Conservation (phyloP, 164 flowering plant species). For the Stephania cephalantha region DNA sequence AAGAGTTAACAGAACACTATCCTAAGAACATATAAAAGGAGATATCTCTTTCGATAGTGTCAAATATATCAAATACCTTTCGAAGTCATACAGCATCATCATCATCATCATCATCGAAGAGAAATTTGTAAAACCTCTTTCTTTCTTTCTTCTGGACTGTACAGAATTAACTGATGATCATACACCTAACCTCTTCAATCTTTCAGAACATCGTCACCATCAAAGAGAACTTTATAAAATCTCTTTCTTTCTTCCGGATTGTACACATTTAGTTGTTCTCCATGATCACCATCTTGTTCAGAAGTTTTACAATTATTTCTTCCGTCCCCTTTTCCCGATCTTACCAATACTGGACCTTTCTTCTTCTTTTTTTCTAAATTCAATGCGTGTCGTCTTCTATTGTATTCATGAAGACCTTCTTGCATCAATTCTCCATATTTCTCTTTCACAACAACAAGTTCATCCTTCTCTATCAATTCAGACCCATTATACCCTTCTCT, state of each 20-base stretch:
- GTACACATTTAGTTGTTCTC: slow-evolving; percentile 38
- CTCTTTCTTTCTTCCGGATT: slow-evolving; percentile 84
- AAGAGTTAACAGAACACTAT: no score
- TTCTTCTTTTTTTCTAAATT: slow-evolving; percentile 65
- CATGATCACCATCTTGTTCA: slow-evolving; percentile 39
- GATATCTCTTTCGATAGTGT: background rate
- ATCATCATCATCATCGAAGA: slow-evolving; percentile 18
- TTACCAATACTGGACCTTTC: slow-evolving; percentile 33
- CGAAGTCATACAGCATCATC: slow-evolving; percentile 3
- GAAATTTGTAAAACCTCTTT: slow-evolving; percentile 46
- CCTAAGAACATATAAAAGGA: no score
- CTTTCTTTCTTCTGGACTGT: slow-evolving; percentile 86
- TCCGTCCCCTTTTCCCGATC: slow-evolving; percentile 24
- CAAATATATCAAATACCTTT: slow-evolving; percentile 4
- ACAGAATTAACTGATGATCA: slow-evolving; percentile 32
- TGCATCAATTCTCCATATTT: slow-evolving; percentile 93
- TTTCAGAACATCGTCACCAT: slow-evolving; percentile 11
- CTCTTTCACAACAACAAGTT: slow-evolving; percentile 81
- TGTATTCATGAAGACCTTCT: slow-evolving; percentile 81
- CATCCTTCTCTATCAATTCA: slow-evolving; percentile 72
- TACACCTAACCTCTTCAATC: slow-evolving; percentile 41
- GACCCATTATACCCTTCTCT: slow-evolving; percentile 75
- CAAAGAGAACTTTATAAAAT: slow-evolving; percentile 35
- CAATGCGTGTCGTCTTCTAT: slow-evolving; percentile 39
- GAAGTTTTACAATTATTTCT: slow-evolving; percentile 20